Percentiles rank a stretch among this genome's conserved stretches.
Conservation (phyloP, 164 flowering plant genomes). For the Liquidambar formosana region DNA sequence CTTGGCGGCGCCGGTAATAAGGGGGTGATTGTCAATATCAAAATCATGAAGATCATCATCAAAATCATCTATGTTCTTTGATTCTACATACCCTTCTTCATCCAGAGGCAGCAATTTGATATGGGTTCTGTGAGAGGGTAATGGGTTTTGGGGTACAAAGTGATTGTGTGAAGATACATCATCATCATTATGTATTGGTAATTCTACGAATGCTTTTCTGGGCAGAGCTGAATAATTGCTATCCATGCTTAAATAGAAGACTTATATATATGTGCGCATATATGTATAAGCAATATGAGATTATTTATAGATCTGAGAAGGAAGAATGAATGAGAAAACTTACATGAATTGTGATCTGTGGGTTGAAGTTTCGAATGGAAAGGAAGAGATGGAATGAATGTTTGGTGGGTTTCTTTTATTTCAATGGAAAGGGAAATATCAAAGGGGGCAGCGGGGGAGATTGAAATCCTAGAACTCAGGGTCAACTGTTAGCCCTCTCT, state of each 20-base stretch:
- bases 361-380: too few relatives aligned
- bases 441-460: too few relatives aligned
- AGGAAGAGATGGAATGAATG: too few relatives aligned
- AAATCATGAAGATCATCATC: constrained; percentile 28
- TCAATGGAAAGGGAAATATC: too few relatives aligned
- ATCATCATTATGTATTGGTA: constrained; percentile 35
- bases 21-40: constrained; percentile 55
- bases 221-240: constrained; percentile 59
- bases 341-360: too few relatives aligned
- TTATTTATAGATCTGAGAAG: too few relatives aligned
- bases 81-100: constrained; percentile 20
- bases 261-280: too few relatives aligned
- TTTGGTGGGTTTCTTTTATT: too few relatives aligned
- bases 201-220: constrained; percentile 42
- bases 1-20: constrained; percentile 27
- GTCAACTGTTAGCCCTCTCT: background rate
- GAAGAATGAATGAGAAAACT: too few relatives aligned
- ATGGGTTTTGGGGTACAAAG: constrained; percentile 2
- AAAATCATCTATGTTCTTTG: constrained; percentile 17
- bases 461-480: too few relatives aligned
- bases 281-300: too few relatives aligned
- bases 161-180: background rate
- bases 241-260: constrained; percentile 35
- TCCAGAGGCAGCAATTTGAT: constrained; percentile 26
- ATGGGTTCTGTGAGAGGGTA: constrained; percentile 12